phyloP scores from a whole-genome alignment of 106 monocot species.

The Vanilla planifolia region DNA sequence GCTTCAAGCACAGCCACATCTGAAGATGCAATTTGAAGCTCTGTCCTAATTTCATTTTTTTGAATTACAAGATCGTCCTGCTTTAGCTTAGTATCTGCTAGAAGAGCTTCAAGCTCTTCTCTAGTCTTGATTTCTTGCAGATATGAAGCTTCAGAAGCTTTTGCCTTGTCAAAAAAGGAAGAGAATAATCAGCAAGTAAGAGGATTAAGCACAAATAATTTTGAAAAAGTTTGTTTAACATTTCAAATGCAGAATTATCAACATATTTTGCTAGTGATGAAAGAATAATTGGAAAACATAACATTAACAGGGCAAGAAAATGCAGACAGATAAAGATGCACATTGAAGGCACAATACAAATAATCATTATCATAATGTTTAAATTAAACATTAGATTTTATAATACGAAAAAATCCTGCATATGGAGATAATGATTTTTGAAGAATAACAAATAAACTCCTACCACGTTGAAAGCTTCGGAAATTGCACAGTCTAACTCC shows the following conservation, averaged over 20 bases:
- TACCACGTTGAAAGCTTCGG: constrained; percentile 33
- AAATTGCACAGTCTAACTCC: constrained; percentile 30
- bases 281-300: not conserved
- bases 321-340: not conserved
- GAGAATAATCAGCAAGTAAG: not conserved
- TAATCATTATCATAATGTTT: not conserved
- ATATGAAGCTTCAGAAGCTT: constrained; percentile 28
- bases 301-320: no score
- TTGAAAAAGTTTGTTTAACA: not conserved
- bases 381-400: not conserved
- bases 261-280: not conserved
- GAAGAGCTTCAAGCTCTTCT: constrained; percentile 35
- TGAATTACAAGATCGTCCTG: constrained; percentile 26
- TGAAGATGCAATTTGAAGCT: constrained; percentile 27
- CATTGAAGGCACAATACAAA: not conserved
- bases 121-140: constrained; percentile 32
- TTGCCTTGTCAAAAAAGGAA: constrained; percentile 22
- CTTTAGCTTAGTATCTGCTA: constrained; percentile 23
- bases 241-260: not conserved
- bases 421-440: not conserved
- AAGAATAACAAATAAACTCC: not conserved
- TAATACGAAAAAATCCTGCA: not conserved
- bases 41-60: constrained; percentile 25
- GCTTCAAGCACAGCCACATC: constrained; percentile 32
- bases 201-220: not conserved